Evolutionary conservation across 805 yeast genomes (phyloP).

Genomic region (Yarrowia alimentaria): DNA sequence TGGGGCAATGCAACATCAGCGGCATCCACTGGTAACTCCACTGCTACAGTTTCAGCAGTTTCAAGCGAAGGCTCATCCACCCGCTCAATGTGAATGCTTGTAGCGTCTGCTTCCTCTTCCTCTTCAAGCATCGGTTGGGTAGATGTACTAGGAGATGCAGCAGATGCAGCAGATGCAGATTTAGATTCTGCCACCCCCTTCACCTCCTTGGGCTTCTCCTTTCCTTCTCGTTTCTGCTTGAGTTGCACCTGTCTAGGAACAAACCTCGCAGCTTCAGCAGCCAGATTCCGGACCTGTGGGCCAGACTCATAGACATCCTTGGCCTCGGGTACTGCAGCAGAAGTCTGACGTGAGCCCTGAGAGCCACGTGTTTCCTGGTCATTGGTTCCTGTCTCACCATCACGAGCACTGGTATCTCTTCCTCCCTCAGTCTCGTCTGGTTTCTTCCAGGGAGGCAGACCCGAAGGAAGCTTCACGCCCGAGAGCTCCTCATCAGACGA

Average conservation of each 20-base stretch:
- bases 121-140: conserved; percentile 19
- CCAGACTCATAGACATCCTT: conserved; percentile 15
- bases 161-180: too few species aligned
- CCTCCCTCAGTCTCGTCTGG: neutral
- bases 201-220: neutral
- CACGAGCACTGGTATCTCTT: too few species aligned
- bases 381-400: too few species aligned
- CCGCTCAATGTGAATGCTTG: conserved; percentile 12
- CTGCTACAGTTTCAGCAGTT: too few species aligned
- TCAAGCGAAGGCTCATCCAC: neutral
- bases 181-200: neutral
- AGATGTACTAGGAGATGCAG: too few species aligned
- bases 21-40: neutral
- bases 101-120: conserved; percentile 3
- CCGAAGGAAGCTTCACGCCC: neutral
- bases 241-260: conserved; percentile 19
- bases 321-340: neutral
- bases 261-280: conserved; percentile 18
- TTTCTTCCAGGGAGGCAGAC: conserved; percentile 7
- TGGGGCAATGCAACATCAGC: neutral
- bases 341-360: too few species aligned
- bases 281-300: conserved; percentile 17
- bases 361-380: too few species aligned
- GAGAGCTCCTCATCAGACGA: conserved; percentile 17
- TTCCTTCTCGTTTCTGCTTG: neutral